Evolutionary conservation across 257 asterid genomes (phyloP).

Genomic region (Plantago elongata): DNA sequence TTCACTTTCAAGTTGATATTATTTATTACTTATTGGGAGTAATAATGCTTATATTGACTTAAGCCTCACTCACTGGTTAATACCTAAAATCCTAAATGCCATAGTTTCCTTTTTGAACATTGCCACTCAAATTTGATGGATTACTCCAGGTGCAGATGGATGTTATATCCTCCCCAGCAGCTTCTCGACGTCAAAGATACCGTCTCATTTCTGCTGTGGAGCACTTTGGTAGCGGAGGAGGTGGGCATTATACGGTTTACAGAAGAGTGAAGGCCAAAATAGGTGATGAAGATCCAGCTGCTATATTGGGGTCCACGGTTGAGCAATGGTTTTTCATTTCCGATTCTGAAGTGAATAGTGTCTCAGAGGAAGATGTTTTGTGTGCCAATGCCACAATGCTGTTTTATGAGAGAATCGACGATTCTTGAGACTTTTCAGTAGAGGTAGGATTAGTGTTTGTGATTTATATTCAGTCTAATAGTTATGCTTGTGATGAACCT

Average conservation of each 20-base stretch:
- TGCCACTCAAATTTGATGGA: too few relatives aligned
- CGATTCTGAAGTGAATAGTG: constrained; percentile 60
- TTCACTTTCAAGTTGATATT: too few relatives aligned
- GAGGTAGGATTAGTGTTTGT: background rate
- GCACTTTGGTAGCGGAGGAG: constrained; percentile 71
- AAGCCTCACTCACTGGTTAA: too few relatives aligned
- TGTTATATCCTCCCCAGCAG: constrained; percentile 11
- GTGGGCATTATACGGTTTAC: constrained; percentile 87
- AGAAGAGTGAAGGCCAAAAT: constrained; percentile 50
- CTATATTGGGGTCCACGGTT: constrained; percentile 38
- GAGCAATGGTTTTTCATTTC: constrained; percentile 86
- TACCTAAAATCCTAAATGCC: too few relatives aligned
- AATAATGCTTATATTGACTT: too few relatives aligned
- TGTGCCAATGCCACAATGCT: constrained; percentile 76
- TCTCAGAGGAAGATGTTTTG: constrained; percentile 68
- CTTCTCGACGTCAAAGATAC: constrained; percentile 32
- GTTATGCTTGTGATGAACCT: too few relatives aligned
- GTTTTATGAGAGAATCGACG: constrained; percentile 63
- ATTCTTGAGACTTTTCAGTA: constrained; percentile 17
- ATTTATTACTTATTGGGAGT: too few relatives aligned
- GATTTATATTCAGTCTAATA: background rate
- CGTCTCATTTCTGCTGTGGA: constrained; percentile 72
- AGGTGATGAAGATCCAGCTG: constrained; percentile 44
- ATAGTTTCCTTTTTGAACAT: background rate
- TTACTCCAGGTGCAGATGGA: constrained; percentile 26